Evolutionary conservation across 2,329 filamentous ascomycete species (phyloP).

Genomic region (Talaromyces sp.): DNA sequence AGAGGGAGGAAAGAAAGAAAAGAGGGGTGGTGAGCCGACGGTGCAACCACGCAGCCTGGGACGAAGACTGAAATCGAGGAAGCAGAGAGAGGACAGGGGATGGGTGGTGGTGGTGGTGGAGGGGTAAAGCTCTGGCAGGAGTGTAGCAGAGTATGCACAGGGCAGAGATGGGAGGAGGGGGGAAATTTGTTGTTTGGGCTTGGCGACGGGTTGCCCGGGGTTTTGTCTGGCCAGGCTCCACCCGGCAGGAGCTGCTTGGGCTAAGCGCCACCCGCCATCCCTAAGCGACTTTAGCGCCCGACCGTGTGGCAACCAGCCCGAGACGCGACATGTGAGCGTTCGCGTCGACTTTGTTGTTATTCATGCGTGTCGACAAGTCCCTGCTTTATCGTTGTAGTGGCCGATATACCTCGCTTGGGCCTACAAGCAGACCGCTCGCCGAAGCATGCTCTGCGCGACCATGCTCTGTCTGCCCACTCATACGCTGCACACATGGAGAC

Average conservation of each 20-base stretch:
- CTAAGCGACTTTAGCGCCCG: slow-evolving; percentile 21
- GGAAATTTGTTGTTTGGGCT: slow-evolving; percentile 11
- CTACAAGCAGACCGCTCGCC: background rate
- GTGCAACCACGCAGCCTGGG: slow-evolving; percentile 6
- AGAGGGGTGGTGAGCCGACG: slow-evolving; percentile 15
- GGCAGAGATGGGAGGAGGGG: background rate
- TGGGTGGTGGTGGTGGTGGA: background rate
- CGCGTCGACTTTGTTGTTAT: background rate
- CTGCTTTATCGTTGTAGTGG: background rate
- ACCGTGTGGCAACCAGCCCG: background rate
- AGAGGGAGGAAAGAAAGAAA: slow-evolving; percentile 23
- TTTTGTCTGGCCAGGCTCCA: slow-evolving; percentile 2
- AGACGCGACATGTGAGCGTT: background rate
- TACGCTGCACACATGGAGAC: background rate
- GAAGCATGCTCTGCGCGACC: background rate
- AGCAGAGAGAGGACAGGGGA: background rate
- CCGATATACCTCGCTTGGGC: background rate
- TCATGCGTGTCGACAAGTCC: too few species aligned
- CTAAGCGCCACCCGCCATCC: slow-evolving; percentile 19
- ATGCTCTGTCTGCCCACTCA: background rate
- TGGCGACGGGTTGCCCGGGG: slow-evolving; percentile 6
- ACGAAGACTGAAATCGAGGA: background rate
- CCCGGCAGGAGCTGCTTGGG: background rate
- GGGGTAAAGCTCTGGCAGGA: background rate
- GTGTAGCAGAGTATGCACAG: background rate